Evolutionary conservation across 345 rosid genomes (phyloP).

Genomic region (Capsella bursapastoris): DNA sequence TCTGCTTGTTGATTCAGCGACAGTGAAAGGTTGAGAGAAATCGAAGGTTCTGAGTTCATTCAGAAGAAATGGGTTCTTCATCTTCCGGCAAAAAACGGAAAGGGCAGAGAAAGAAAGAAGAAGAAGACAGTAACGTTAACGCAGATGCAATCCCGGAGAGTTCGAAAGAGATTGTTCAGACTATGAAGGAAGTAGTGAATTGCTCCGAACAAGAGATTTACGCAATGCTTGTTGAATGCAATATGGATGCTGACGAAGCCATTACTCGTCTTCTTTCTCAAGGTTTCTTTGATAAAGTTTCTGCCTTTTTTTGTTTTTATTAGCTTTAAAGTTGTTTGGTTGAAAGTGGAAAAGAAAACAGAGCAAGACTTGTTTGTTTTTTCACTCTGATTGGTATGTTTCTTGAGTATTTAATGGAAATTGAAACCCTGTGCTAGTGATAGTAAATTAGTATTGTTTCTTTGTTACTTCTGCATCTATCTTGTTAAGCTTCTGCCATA

Average conservation of each 20-base stretch:
- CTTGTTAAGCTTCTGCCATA: neutral
- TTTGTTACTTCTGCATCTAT: neutral
- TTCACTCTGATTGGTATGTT: neutral
- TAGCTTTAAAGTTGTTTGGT: constrained; percentile 16
- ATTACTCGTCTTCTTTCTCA: constrained; percentile 76
- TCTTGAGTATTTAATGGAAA: constrained; percentile 2
- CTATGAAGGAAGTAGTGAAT: constrained; percentile 71
- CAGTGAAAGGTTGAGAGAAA: constrained; percentile 7
- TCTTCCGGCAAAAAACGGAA: constrained; percentile 45
- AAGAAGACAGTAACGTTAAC: constrained; percentile 37
- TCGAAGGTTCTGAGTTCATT: constrained; percentile 43
- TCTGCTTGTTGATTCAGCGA: constrained; percentile 25
- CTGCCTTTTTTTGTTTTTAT: constrained; percentile 5
- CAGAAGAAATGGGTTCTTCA: constrained; percentile 42
- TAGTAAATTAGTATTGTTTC: too few relatives aligned
- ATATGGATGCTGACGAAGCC: constrained; percentile 78
- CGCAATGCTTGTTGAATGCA: constrained; percentile 70
- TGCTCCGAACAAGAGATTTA: constrained; percentile 81
- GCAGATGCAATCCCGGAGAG: constrained; percentile 27
- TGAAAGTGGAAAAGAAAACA: constrained; percentile 5
- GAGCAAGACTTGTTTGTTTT: constrained; percentile 5
- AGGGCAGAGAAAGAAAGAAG: neutral
- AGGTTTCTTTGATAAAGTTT: constrained; percentile 52
- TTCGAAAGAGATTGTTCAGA: constrained; percentile 63
- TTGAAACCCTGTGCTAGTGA: neutral